Evolutionary conservation across 495 filamentous ascomycete genomes (phyloP).

Genomic region (Baudoinia panamericana): DNA sequence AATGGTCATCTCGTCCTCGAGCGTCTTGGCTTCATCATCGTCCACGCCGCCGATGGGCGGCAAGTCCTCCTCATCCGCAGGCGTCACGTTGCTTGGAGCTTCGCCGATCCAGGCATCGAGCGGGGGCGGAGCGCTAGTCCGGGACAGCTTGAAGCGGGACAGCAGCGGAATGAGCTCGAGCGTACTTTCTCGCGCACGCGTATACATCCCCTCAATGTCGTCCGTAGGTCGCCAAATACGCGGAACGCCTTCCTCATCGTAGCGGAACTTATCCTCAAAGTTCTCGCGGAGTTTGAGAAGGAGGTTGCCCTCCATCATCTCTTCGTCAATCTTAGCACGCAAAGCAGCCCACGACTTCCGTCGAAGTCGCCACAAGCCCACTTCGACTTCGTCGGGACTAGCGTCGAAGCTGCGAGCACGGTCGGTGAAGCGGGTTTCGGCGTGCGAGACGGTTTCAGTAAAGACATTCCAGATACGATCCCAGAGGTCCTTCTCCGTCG

Average conservation of each 20-base stretch:
- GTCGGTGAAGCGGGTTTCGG: constrained; percentile 71
- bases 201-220: constrained; percentile 92
- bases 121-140: constrained; percentile 61
- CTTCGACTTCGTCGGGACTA: constrained; percentile 76
- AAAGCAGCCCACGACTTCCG: constrained; percentile 90
- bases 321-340: constrained; percentile 83
- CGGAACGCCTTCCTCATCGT: constrained; percentile 88
- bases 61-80: constrained; percentile 82
- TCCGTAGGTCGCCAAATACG: constrained; percentile 94
- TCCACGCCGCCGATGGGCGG: constrained; percentile 78
- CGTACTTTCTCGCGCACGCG: constrained; percentile 78
- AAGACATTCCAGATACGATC: constrained; percentile 90
- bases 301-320: constrained; percentile 94
- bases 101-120: constrained; percentile 69
- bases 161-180: constrained; percentile 79
- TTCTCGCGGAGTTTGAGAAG: constrained; percentile 92
- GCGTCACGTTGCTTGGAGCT: constrained; percentile 58
- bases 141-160: constrained; percentile 61
- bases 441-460: constrained; percentile 68
- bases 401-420: constrained; percentile 88
- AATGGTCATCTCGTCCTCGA: constrained; percentile 93
- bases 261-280: constrained; percentile 98
- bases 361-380: constrained; percentile 82
- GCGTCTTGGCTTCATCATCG: constrained; percentile 80
- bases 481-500: constrained; percentile 75